These are phyloP conservation scores for Angophora floribunda DNA, from an alignment of 345 rosid genomes.

Conservation along the genomic window DNA sequence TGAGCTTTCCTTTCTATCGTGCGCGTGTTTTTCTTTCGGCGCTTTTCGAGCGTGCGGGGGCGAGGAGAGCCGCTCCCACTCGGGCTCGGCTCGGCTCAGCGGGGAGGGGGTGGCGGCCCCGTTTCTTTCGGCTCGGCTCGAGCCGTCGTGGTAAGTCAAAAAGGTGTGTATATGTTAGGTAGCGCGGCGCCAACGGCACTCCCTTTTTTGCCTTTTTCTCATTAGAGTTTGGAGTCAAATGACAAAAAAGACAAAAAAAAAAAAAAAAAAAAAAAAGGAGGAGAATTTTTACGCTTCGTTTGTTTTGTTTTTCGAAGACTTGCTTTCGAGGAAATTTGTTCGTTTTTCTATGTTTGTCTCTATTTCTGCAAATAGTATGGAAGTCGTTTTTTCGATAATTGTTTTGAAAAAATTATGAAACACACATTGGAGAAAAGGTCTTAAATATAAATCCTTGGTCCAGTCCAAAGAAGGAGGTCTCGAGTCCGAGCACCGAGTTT, in stretches of 20 bases:
- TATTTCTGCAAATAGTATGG: background rate
- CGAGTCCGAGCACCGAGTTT: rapidly evolving
- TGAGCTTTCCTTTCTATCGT: background rate
- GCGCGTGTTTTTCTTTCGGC: background rate
- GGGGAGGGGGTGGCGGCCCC: background rate
- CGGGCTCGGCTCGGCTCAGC: background rate
- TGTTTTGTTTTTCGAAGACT: background rate
- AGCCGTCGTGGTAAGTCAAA: background rate
- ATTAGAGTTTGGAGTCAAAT: background rate
- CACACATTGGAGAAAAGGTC: background rate
- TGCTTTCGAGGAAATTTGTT: background rate
- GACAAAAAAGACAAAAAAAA: background rate
- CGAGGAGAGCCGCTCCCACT: background rate
- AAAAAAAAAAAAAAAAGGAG: background rate
- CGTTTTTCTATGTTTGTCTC: background rate
- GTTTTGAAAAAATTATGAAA: background rate
- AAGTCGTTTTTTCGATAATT: background rate
- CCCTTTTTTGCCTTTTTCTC: background rate
- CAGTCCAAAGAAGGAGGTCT: rapidly evolving
- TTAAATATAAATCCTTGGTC: rapidly evolving
- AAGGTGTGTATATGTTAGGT: background rate
- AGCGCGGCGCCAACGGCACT: background rate
- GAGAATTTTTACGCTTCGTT: background rate
- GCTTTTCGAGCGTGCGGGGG: background rate
- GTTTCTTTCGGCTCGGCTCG: background rate